Conservation (phyloP, 768 basidiomycete genomes). For the Baorangia bicolor region DNA sequence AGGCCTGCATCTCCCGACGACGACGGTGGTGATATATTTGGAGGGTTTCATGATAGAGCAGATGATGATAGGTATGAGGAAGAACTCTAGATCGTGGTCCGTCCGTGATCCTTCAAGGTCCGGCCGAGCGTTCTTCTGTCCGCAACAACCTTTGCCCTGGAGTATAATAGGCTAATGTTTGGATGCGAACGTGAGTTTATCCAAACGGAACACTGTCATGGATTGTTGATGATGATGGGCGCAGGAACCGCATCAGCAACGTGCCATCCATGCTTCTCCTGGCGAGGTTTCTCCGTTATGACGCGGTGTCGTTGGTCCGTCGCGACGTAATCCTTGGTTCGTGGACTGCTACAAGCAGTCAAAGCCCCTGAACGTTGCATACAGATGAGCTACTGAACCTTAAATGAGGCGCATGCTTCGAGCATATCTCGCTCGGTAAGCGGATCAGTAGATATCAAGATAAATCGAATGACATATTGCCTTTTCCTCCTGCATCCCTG, state of each 20-base stretch:
- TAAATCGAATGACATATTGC: neutral
- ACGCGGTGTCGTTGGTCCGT: conserved; percentile 27
- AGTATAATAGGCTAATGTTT: neutral
- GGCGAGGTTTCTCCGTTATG: neutral
- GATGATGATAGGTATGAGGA: conserved; percentile 31
- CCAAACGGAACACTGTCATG: neutral
- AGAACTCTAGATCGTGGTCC: conserved; percentile 22
- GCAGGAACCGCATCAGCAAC: conserved; percentile 2
- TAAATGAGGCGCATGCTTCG: neutral
- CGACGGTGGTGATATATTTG: conserved; percentile 11
- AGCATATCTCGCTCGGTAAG: conserved; percentile 6
- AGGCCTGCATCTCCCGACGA: conserved; percentile 38
- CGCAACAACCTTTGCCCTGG: neutral
- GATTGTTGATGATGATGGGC: neutral
- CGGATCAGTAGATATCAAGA: conserved; percentile 14
- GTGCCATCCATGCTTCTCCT: neutral
- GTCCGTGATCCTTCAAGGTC: neutral
- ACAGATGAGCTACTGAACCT: neutral
- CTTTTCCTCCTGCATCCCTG: neutral
- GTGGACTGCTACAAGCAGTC: neutral
- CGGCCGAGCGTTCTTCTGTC: neutral
- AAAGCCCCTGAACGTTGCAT: neutral
- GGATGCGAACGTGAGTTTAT: conserved; percentile 5
- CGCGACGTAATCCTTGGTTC: conserved; percentile 1
- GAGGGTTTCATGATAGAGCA: conserved; percentile 9